phyloP scores from a whole-genome alignment of 2,329 filamentous ascomycete genomes.

The Cordyceps tenuipes region DNA sequence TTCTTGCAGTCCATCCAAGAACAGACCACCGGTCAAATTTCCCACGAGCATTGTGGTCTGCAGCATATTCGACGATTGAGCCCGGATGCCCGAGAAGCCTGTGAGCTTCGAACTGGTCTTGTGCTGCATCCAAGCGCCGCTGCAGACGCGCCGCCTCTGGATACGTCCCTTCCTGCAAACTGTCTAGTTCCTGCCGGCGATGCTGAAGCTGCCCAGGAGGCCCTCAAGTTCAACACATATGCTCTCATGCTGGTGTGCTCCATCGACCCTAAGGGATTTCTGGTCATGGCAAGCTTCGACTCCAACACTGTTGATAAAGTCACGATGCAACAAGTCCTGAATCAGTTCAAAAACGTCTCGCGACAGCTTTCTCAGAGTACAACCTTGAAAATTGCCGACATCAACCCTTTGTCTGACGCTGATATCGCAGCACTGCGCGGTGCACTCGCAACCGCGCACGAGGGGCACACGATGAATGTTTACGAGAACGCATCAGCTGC shows the following conservation, averaged over 20 bases:
- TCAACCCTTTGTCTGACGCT: constrained; percentile 26
- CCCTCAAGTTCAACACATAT: constrained; percentile 51
- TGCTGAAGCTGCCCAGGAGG: constrained; percentile 49
- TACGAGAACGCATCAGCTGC: constrained; percentile 22
- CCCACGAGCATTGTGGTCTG: constrained; percentile 55
- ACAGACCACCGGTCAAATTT: constrained; percentile 47
- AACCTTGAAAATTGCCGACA: constrained; percentile 23
- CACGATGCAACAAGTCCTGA: constrained; percentile 45
- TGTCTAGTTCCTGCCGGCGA: constrained; percentile 48
- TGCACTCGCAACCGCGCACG: constrained; percentile 16
- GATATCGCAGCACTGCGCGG: constrained; percentile 26
- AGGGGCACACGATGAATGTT: constrained; percentile 16
- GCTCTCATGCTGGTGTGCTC: constrained; percentile 59
- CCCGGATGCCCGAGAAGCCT: constrained; percentile 45
- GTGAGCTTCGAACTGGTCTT: constrained; percentile 46
- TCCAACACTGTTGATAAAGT: constrained; percentile 45
- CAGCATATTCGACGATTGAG: constrained; percentile 51
- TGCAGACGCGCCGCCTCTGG: constrained; percentile 18
- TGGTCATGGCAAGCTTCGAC: constrained; percentile 57
- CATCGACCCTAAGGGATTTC: constrained; percentile 45
- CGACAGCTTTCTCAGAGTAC: constrained; percentile 37
- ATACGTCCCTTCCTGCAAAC: constrained; percentile 34
- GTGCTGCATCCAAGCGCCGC: constrained; percentile 42
- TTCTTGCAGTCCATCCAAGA: constrained; percentile 51
- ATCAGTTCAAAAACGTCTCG: constrained; percentile 43